Evolutionary conservation across 345 rosid genomes (phyloP), one percentile per base, ranked within the genome.

Genomic region (Raphanus raphanistrum): DNA sequence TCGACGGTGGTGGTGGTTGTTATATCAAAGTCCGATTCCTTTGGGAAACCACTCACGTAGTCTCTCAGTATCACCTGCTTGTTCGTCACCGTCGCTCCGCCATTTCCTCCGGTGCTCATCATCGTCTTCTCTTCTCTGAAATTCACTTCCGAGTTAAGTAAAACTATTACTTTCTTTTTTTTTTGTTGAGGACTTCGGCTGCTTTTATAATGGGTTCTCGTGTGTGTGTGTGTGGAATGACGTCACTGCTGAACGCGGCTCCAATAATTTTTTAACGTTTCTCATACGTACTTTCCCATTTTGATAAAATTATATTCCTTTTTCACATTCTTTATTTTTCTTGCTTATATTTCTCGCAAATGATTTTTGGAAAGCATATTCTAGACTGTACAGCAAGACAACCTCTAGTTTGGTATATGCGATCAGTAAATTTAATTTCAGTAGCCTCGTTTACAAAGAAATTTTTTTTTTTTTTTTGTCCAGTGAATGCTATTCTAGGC

Each of bases 11-110:
- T 10, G 3, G 85, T 41, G 4, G 55, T 72, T 13, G 32, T 63
- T 43, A 88, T 25, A 5, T 48, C 16, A 82, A 87, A 63, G 75
- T 87, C 84, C 12, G 88, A 77, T 74, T 84, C 88, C 64, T 68
- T 87, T 0, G 85, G 90, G 43, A 84, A 74, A 52, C 88, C 89
- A 28, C 54, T 36, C 6, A 84, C 81, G 62, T 82, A 76, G 76
- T 84, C 68, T 71, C 45, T 84, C 52, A 87, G 73, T 4, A 76
- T 64, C 43, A 87, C 87, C 71, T 81, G 89, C 78, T 73, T 86
- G 87, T 89, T 87, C 25, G 71, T 83, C 75, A 28, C 85, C 5
- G 75, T 61, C 12, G 74, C 32, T 26, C 17, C 66, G 70, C 8
- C 25, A 4, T 36, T 80, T 70, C 61, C 78, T 10, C 52, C 76